A percentile compares a stretch with the other conserved stretches of the same genome.
Conservation (phyloP, 2,329 filamentous ascomycete genomes). For the Cercospora zeae-maydis region DNA sequence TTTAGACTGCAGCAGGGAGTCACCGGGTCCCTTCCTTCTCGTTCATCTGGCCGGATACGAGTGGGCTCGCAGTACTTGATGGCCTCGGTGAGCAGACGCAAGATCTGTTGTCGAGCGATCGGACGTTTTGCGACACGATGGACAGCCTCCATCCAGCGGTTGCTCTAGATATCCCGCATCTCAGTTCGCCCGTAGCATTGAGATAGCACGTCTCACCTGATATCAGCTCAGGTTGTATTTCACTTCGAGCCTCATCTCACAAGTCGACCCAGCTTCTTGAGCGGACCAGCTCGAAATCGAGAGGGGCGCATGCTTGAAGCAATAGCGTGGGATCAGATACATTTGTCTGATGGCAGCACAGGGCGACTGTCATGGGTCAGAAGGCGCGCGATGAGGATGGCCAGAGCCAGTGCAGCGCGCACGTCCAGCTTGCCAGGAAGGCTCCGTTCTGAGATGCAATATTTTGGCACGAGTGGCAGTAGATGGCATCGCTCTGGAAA, state of each 20-base stretch:
- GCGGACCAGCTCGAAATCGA: background rate
- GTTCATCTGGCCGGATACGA: no score
- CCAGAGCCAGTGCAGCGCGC: constrained; percentile 8
- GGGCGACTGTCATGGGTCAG: constrained; percentile 7
- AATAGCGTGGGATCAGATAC: background rate
- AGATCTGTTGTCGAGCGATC: no score
- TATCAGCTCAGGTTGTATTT: background rate
- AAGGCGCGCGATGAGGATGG: constrained; percentile 14
- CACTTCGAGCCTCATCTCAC: background rate
- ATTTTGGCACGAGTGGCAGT: background rate
- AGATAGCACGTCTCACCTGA: background rate
- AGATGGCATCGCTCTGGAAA: constrained; percentile 1
- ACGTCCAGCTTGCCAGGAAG: constrained; percentile 19
- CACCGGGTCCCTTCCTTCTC: background rate
- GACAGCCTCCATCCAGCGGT: no score
- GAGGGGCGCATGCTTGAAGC: no score
- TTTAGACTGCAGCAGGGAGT: background rate
- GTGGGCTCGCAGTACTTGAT: no score
- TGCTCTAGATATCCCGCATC: no score
- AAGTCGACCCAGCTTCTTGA: background rate
- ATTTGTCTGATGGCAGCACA: background rate
- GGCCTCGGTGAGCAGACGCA: no score
- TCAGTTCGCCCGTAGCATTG: no score
- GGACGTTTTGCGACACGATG: no score
- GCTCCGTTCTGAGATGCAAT: constrained; percentile 8